Percentiles rank a stretch among this genome's conserved stretches.
Evolutionary conservation across 106 monocot species (phyloP).

Genomic region (Cymbidium sinense): DNA sequence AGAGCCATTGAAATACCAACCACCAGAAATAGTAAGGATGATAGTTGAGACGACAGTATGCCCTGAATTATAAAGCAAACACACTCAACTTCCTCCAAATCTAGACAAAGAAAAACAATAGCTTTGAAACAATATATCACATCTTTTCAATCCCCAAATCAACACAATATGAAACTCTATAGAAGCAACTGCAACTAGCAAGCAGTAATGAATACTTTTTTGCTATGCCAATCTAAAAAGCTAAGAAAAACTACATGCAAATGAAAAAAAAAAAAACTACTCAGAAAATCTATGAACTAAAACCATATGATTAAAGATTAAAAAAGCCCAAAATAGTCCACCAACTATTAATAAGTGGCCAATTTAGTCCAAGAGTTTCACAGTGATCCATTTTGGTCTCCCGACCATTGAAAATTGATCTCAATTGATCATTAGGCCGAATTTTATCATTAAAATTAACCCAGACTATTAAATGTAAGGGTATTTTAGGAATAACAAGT

Average conservation of each 20-base stretch:
- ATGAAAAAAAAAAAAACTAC: neutral
- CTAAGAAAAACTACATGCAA: neutral
- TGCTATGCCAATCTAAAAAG: neutral
- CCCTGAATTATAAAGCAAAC: conserved; percentile 43
- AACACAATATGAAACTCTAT: neutral
- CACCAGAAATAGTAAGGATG: conserved; percentile 91
- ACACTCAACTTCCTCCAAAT: neutral
- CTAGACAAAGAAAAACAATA: neutral
- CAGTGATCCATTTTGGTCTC: too few species aligned
- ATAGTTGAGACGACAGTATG: conserved; percentile 70
- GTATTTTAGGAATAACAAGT: too few species aligned
- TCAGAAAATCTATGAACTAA: neutral
- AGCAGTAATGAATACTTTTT: neutral
- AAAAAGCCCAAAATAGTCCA: too few species aligned
- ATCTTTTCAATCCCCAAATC: neutral
- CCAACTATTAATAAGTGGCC: too few species aligned
- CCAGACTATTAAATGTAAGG: too few species aligned
- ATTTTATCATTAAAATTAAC: too few species aligned
- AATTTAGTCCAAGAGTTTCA: too few species aligned
- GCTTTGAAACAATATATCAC: neutral
- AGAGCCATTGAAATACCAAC: conserved; percentile 98
- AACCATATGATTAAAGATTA: conserved; percentile 3
- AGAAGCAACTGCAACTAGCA: neutral
- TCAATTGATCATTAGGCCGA: too few species aligned
- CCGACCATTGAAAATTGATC: too few species aligned